Percentiles rank a stretch among this genome's conserved stretches.
phyloP scores from a whole-genome alignment of 108 stramenopile species.

The Nitzschia sp. region DNA sequence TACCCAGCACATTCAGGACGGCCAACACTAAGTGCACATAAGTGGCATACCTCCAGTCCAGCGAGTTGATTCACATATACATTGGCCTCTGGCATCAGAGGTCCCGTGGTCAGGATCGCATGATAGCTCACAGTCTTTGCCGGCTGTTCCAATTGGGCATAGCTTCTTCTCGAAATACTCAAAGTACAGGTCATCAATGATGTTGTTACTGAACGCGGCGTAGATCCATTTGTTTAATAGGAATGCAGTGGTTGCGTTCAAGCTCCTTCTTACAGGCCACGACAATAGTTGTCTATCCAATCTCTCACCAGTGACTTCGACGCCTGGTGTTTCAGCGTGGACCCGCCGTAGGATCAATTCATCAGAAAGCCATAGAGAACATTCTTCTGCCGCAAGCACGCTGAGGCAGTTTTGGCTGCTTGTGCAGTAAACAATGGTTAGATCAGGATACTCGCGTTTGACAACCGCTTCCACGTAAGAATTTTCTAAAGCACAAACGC shows the following conservation, averaged over 20 bases:
- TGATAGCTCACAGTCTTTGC: conserved; percentile 14
- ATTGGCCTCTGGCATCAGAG: conserved; percentile 5
- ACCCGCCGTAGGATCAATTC: conserved; percentile 1
- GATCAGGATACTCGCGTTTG: background rate
- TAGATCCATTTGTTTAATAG: conserved; percentile 25
- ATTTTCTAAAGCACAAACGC: background rate
- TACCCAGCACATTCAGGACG: background rate
- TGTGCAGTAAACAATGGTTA: background rate
- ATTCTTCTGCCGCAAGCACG: background rate
- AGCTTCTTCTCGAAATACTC: conserved; percentile 14
- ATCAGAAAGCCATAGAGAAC: background rate
- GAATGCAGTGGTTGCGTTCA: background rate
- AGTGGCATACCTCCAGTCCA: conserved; percentile 8
- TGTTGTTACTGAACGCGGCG: conserved; percentile 1
- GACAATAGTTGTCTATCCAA: background rate
- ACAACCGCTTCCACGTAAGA: background rate
- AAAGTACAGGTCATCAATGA: conserved; percentile 15
- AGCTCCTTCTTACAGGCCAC: conserved; percentile 3
- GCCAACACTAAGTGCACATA: background rate
- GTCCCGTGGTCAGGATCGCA: conserved; percentile 20
- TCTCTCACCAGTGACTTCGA: conserved; percentile 9
- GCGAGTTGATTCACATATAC: conserved; percentile 13
- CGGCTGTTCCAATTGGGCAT: conserved; percentile 24
- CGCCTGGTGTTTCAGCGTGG: background rate
- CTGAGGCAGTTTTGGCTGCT: background rate